These are phyloP conservation scores for Juncus inflexus DNA, from an alignment of 176 grass and related monocot genomes.

Conservation along the genomic window DNA sequence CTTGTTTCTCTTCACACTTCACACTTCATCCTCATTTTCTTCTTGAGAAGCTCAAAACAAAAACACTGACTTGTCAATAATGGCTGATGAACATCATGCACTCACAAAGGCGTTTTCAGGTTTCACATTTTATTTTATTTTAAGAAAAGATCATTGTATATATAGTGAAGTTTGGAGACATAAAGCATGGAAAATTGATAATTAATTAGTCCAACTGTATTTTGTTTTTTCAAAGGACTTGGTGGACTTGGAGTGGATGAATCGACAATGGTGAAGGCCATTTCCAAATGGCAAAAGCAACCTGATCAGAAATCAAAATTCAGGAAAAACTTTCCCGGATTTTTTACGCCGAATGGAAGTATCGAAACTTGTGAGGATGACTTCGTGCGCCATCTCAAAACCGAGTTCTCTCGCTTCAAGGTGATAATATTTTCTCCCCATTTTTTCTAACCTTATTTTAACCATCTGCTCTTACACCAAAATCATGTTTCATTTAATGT, in stretches of 20 bases:
- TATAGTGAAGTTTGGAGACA: too few relatives aligned
- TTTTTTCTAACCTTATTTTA: not conserved
- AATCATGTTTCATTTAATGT: too few relatives aligned
- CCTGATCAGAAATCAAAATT: conserved; percentile 54
- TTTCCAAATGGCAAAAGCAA: conserved; percentile 52
- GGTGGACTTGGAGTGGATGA: conserved; percentile 84
- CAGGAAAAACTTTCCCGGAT: conserved; percentile 40
- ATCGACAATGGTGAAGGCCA: conserved; percentile 43
- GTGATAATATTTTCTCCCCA: not conserved
- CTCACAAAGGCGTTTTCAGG: conserved; percentile 78
- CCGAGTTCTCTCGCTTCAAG: conserved; percentile 67
- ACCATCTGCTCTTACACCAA: not conserved
- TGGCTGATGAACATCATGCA: conserved; percentile 53
- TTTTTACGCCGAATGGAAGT: conserved; percentile 37
- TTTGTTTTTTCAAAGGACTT: conserved; percentile 37
- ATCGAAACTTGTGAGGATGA: conserved; percentile 72
- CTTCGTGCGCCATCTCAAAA: conserved; percentile 42
- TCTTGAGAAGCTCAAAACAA: too few relatives aligned
- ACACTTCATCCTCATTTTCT: too few relatives aligned
- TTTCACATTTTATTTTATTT: conserved; percentile 9
- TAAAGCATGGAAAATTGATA: not conserved
- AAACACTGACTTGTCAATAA: conserved; percentile 5
- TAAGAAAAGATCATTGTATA: too few relatives aligned
- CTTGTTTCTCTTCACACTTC: not conserved
- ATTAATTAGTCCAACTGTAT: not conserved